Percentiles rank a stretch among this genome's conserved stretches.
These are phyloP conservation scores for Colletotrichum lini DNA, from an alignment of 2,329 filamentous ascomycete species.

Conservation along the genomic window DNA sequence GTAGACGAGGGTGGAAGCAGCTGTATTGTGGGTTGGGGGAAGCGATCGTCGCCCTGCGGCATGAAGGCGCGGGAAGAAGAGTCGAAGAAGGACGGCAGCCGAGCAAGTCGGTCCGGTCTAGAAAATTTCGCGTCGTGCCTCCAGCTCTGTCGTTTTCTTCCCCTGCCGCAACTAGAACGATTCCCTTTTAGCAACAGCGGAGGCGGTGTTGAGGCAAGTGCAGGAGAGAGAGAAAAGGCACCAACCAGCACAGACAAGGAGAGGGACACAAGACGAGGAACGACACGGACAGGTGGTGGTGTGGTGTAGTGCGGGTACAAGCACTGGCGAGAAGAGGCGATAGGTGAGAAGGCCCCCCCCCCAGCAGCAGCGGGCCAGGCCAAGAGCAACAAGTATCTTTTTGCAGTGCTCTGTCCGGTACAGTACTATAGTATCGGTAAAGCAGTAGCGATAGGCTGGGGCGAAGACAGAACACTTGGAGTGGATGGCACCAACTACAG, in stretches of 20 bases:
- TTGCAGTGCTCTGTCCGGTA: neutral
- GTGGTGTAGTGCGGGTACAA: neutral
- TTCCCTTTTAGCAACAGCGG: constrained; percentile 37
- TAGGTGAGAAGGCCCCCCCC: neutral
- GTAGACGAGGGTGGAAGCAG: constrained; percentile 23
- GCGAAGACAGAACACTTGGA: neutral
- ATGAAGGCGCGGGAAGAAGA: constrained; percentile 41
- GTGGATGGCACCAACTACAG: neutral
- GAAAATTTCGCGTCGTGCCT: constrained; percentile 39
- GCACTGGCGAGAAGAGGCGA: neutral
- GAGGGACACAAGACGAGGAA: neutral
- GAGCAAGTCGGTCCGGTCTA: constrained; percentile 34
- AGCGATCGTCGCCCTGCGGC: constrained; percentile 42
- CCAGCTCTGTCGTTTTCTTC: constrained; percentile 35
- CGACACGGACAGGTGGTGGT: constrained; percentile 1
- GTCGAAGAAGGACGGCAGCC: constrained; percentile 28
- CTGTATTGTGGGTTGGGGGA: constrained; percentile 34
- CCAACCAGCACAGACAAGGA: constrained; percentile 26
- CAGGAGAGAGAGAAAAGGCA: constrained; percentile 21
- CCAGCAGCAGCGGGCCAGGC: neutral
- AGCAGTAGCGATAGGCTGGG: neutral
- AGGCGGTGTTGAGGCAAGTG: constrained; percentile 26
- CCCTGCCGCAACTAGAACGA: constrained; percentile 42
- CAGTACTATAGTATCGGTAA: neutral
- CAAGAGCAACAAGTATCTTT: neutral